phyloP scores from a whole-genome alignment of 108 stramenopile genomes.

The Skeletonema potamos region DNA sequence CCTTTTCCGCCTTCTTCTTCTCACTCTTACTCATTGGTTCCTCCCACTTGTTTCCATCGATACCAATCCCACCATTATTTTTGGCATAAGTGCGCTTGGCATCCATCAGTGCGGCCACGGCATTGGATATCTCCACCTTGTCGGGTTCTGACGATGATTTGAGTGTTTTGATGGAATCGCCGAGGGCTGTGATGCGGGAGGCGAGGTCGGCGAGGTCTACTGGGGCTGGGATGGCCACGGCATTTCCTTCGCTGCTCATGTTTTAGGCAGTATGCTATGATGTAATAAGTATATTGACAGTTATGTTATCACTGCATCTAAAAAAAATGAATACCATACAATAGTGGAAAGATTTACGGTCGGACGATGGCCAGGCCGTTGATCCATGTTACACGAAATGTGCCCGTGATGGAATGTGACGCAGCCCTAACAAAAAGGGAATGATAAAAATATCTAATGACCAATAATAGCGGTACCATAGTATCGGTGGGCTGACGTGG shows the following conservation, averaged over 20 bases:
- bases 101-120: constrained; percentile 53
- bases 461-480: no score
- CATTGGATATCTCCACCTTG: constrained; percentile 52
- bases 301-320: no score
- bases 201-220: constrained; percentile 47
- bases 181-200: constrained; percentile 51
- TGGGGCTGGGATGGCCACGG: constrained; percentile 36
- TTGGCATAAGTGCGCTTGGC: constrained; percentile 68
- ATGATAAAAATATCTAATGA: no score
- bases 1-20: constrained; percentile 74
- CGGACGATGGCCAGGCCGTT: not conserved
- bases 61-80: constrained; percentile 75
- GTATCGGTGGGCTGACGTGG: no score
- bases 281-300: not conserved
- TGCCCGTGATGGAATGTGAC: no score
- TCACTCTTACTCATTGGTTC: constrained; percentile 66
- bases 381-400: no score
- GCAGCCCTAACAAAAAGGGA: no score
- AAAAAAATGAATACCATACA: no score
- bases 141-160: constrained; percentile 56
- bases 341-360: no score
- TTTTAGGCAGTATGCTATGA: not conserved
- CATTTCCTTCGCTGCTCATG: constrained; percentile 43
- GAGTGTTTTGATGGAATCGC: constrained; percentile 52
- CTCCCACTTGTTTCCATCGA: constrained; percentile 77